Conservation (phyloP, 192 early-diverging fungal species). For the Physocladia obscura region DNA sequence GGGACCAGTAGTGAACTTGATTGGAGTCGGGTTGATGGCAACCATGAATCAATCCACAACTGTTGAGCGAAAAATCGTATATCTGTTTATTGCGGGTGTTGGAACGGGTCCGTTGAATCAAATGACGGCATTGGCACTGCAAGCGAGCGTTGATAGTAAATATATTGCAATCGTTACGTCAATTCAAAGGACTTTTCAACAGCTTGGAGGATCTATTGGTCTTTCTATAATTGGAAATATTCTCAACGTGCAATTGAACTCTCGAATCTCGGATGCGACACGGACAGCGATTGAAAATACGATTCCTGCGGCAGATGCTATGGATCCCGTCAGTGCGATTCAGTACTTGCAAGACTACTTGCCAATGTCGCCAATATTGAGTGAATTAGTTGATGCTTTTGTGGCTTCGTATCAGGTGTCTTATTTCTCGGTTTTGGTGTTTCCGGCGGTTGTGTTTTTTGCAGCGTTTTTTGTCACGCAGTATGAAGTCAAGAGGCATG, state of each 20-base stretch:
- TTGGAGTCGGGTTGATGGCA: conserved; percentile 24
- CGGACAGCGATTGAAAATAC: not conserved
- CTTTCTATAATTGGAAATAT: conserved; percentile 43
- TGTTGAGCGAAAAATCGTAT: conserved; percentile 14
- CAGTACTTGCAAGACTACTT: conserved; percentile 4
- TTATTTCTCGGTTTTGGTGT: conserved; percentile 24
- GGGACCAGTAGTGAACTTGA: conserved; percentile 25
- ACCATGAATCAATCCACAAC: conserved; percentile 19
- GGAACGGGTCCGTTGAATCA: conserved; percentile 27
- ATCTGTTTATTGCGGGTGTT: conserved; percentile 31
- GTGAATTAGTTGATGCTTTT: conserved; percentile 28
- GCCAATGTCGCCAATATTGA: not conserved
- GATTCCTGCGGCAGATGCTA: not conserved
- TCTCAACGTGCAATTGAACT: conserved; percentile 24
- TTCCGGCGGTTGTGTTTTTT: conserved; percentile 41
- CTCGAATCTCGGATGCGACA: not conserved
- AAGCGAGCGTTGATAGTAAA: conserved; percentile 27
- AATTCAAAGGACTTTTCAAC: conserved; percentile 20
- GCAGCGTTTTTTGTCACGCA: conserved; percentile 41
- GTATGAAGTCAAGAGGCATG: conserved; percentile 25
- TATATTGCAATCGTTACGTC: conserved; percentile 37
- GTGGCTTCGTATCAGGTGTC: conserved; percentile 16
- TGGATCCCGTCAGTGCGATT: not conserved
- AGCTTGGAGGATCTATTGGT: conserved; percentile 31
- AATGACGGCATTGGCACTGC: conserved; percentile 23